phyloP scores from a whole-genome alignment of 2,329 filamentous ascomycete genomes.

The Ophiostoma sp. region DNA sequence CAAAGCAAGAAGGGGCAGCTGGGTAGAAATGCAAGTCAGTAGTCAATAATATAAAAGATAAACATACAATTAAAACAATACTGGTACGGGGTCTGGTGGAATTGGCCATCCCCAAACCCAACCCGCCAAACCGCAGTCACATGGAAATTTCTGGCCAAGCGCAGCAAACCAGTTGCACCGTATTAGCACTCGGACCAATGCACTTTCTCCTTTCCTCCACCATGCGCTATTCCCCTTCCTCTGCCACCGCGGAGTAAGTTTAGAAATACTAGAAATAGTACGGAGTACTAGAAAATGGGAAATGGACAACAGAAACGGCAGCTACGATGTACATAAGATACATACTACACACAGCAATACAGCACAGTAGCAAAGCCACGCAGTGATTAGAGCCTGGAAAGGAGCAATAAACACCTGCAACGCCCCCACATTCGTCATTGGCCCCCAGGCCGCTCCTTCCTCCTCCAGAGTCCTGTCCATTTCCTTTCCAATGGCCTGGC shows the following conservation, averaged over 20 bases:
- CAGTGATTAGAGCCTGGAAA: background rate
- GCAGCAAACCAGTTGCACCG: slow-evolving; percentile 18
- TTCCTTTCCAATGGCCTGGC: background rate
- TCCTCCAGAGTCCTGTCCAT: background rate
- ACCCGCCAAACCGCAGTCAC: background rate
- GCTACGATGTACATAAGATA: too few species aligned
- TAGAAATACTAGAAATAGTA: too few species aligned
- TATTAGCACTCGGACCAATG: slow-evolving; percentile 5
- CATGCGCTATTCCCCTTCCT: slow-evolving; percentile 20
- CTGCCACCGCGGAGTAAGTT: slow-evolving; percentile 16
- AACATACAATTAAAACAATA: too few species aligned
- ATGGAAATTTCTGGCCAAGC: slow-evolving; percentile 7
- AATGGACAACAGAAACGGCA: too few species aligned
- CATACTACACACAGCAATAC: too few species aligned
- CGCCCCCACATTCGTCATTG: slow-evolving; percentile 2
- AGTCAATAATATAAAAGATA: too few species aligned
- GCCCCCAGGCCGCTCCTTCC: slow-evolving; percentile 3
- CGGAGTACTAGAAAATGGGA: slow-evolving; percentile 1
- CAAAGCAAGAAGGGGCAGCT: background rate
- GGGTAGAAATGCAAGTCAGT: too few species aligned
- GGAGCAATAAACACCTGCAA: background rate
- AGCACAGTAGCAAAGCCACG: too few species aligned
- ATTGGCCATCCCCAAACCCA: background rate
- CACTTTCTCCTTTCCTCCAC: background rate
- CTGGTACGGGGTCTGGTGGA: too few species aligned